A percentile compares a stretch with the other conserved stretches of the same genome.
These are phyloP conservation scores for Coniochaeta prunicola DNA, from an alignment of 2,329 filamentous ascomycete species.

Conservation along the genomic window DNA sequence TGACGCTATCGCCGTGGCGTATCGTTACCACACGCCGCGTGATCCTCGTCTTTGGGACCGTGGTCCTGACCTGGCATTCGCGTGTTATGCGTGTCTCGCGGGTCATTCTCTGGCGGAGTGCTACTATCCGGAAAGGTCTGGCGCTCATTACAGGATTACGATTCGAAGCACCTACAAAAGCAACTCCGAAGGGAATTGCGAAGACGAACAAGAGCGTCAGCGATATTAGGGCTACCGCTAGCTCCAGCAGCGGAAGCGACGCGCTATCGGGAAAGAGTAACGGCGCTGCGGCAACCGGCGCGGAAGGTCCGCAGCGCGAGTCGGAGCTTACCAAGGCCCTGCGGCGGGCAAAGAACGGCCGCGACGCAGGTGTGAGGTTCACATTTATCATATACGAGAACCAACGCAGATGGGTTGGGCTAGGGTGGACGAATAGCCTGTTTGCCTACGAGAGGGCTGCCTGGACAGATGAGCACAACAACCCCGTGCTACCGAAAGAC, in stretches of 20 bases:
- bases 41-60: slow-evolving; percentile 76
- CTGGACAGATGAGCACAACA: slow-evolving; percentile 96
- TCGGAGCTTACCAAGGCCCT: slow-evolving; percentile 41
- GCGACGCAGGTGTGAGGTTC: slow-evolving; percentile 79
- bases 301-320: slow-evolving; percentile 21
- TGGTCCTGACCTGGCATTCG: slow-evolving; percentile 88
- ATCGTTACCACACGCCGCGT: slow-evolving; percentile 84
- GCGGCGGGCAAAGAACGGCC: slow-evolving; percentile 31
- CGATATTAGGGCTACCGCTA: slow-evolving; percentile 36
- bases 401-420: slow-evolving; percentile 86
- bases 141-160: slow-evolving; percentile 73
- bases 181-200: slow-evolving; percentile 13
- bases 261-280: slow-evolving; percentile 14
- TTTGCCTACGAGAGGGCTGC: slow-evolving; percentile 83
- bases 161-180: slow-evolving; percentile 47
- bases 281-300: slow-evolving; percentile 11
- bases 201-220: slow-evolving; percentile 32
- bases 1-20: slow-evolving; percentile 75
- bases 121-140: slow-evolving; percentile 61
- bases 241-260: slow-evolving; percentile 5
- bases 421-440: slow-evolving; percentile 89
- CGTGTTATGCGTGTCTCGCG: slow-evolving; percentile 77
- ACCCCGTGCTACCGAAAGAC: slow-evolving; percentile 68
- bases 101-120: slow-evolving; percentile 84
- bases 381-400: slow-evolving; percentile 97